Conservation (phyloP, 1,284 basidiomycete genomes). For the Trichosporon ovoides region DNA sequence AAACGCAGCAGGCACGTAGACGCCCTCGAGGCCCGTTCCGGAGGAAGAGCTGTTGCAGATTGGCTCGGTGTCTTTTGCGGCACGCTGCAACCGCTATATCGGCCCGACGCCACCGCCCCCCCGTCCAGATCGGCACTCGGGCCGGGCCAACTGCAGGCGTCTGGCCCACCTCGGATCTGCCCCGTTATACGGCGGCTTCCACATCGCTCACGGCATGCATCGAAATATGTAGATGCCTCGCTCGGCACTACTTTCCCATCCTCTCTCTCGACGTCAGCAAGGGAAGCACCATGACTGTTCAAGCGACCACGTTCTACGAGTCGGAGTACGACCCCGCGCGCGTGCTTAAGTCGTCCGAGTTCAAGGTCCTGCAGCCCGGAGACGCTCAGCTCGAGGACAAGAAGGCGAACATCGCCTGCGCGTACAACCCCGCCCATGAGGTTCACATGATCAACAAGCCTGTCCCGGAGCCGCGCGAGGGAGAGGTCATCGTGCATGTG, state of each 20-base stretch:
- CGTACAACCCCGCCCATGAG: constrained; percentile 48
- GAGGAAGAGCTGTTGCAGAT: too few relatives aligned
- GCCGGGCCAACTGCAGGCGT: background rate
- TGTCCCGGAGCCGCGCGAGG: constrained; percentile 36
- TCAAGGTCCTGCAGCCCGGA: constrained; percentile 31
- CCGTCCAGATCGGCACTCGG: background rate
- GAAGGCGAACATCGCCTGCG: constrained; percentile 44
- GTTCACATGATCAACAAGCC: constrained; percentile 50
- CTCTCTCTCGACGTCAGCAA: background rate
- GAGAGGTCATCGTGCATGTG: constrained; percentile 50
- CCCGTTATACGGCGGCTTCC: too few relatives aligned
- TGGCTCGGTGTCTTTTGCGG: background rate
- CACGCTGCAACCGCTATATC: too few relatives aligned
- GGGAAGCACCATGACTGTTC: constrained; percentile 5
- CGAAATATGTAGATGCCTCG: too few relatives aligned
- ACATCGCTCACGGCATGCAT: too few relatives aligned
- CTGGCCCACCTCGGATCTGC: background rate
- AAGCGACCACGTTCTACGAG: constrained; percentile 25
- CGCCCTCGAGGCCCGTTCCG: too few relatives aligned
- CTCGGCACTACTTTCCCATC: too few relatives aligned
- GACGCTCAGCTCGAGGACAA: constrained; percentile 25
- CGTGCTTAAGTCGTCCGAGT: constrained; percentile 42
- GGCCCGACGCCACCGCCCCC: too few relatives aligned
- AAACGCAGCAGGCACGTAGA: too few relatives aligned
- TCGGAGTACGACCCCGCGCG: constrained; percentile 37